Conservation (phyloP, 257 asterid species). For the Sherardia arvensis region DNA sequence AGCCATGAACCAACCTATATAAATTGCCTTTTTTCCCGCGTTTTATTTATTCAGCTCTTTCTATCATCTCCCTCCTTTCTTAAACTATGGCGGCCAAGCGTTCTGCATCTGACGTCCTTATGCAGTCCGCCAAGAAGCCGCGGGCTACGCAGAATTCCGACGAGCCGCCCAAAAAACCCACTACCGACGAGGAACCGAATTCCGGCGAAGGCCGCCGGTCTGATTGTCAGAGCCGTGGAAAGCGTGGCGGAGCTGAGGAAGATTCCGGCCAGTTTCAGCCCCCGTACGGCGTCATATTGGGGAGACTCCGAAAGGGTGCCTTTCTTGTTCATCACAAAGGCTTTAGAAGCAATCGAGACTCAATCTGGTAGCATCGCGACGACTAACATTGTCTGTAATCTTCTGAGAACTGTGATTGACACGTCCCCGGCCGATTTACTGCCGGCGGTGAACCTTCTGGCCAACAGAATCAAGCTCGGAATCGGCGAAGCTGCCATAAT, state of each 20-base stretch:
- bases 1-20: too few species aligned
- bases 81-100: constrained; percentile 66
- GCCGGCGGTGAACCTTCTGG: constrained; percentile 66
- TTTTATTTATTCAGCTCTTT: too few species aligned
- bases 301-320: constrained; percentile 71
- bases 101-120: constrained; percentile 68
- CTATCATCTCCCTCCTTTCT: constrained; percentile 18
- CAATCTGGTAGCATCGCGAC: constrained; percentile 77
- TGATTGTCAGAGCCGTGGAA: constrained; percentile 29
- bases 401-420: constrained; percentile 86
- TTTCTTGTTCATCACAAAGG: constrained; percentile 80
- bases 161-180: too few species aligned
- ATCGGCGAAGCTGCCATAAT: constrained; percentile 76
- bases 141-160: constrained; percentile 14
- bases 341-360: constrained; percentile 59
- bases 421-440: constrained; percentile 70
- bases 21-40: too few species aligned
- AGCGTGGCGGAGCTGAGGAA: constrained; percentile 64
- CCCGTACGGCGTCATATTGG: constrained; percentile 77
- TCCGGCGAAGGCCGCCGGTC: constrained; percentile 1
- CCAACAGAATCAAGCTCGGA: constrained; percentile 83
- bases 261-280: constrained; percentile 50
- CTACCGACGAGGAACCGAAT: too few species aligned
- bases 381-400: constrained; percentile 76
- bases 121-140: constrained; percentile 66